Conservation (phyloP, 805 yeast genomes). For the Candida maris region DNA sequence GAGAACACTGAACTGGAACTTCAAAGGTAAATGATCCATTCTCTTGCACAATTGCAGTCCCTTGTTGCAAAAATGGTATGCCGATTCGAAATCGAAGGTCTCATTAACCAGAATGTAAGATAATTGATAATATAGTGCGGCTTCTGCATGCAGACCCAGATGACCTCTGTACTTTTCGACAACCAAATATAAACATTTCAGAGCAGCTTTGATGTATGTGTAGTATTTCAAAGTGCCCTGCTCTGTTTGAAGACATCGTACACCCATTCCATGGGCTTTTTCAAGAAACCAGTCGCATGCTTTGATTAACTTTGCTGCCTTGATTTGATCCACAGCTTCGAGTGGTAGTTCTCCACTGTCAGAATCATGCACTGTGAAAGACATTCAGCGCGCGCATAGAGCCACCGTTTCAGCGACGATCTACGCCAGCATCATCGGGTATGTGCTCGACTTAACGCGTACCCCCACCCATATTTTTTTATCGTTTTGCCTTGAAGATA, state of each 20-base stretch:
- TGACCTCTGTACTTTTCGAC: conserved; percentile 27
- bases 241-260: conserved; percentile 13
- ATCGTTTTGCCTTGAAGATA: too few relatives aligned
- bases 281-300: conserved; percentile 14
- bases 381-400: too few relatives aligned
- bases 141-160: conserved; percentile 33
- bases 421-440: too few relatives aligned
- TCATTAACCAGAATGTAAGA: conserved; percentile 39
- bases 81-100: conserved; percentile 38
- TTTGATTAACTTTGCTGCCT: conserved; percentile 7
- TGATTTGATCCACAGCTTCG: background rate
- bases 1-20: conserved; percentile 32
- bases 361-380: too few relatives aligned
- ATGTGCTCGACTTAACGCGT: too few relatives aligned
- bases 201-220: conserved; percentile 32
- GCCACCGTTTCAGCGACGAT: too few relatives aligned
- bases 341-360: too few relatives aligned
- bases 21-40: conserved; percentile 23
- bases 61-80: conserved; percentile 35
- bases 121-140: conserved; percentile 33
- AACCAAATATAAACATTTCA: conserved; percentile 36
- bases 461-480: too few relatives aligned
- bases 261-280: conserved; percentile 16
- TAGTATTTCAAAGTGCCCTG: conserved; percentile 25
- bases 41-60: conserved; percentile 29